phyloP scores from a whole-genome alignment of 2,329 filamentous ascomycete species.

The Coniochaeta sp. region DNA sequence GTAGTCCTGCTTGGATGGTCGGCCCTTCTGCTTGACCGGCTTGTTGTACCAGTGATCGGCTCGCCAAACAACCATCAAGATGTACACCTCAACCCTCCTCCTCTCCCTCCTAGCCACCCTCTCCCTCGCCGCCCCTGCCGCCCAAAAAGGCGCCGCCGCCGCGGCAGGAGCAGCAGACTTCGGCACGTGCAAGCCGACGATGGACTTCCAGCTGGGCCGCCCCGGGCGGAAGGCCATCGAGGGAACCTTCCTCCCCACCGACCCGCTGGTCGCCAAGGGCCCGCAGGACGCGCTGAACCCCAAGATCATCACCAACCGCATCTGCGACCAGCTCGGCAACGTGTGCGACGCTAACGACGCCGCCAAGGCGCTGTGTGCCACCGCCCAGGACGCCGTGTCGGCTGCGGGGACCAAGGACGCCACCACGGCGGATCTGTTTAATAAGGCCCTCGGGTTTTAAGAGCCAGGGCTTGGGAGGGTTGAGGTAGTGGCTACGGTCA shows the following conservation, averaged over 20 bases:
- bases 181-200: slow-evolving; percentile 40
- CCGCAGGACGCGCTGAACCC: slow-evolving; percentile 55
- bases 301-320: slow-evolving; percentile 56
- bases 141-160: slow-evolving; percentile 14
- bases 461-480: no score
- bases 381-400: slow-evolving; percentile 41
- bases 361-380: slow-evolving; percentile 39
- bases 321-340: slow-evolving; percentile 55
- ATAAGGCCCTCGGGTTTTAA: slow-evolving; percentile 31
- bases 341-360: slow-evolving; percentile 51
- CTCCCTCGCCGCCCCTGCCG: slow-evolving; percentile 13
- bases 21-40: slow-evolving; percentile 26
- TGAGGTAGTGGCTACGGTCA: no score
- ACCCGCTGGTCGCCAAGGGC: slow-evolving; percentile 45
- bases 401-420: slow-evolving; percentile 35
- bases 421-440: slow-evolving; percentile 41
- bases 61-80: slow-evolving; percentile 22
- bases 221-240: slow-evolving; percentile 40
- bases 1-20: slow-evolving; percentile 32
- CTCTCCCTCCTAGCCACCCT: slow-evolving; percentile 15
- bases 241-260: slow-evolving; percentile 52
- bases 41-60: slow-evolving; percentile 37
- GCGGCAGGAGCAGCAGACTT: slow-evolving; percentile 36
- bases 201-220: slow-evolving; percentile 50
- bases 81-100: slow-evolving; percentile 18